phyloP scores from a whole-genome alignment of 768 basidiomycete species.

The Scleroderma bovista region DNA sequence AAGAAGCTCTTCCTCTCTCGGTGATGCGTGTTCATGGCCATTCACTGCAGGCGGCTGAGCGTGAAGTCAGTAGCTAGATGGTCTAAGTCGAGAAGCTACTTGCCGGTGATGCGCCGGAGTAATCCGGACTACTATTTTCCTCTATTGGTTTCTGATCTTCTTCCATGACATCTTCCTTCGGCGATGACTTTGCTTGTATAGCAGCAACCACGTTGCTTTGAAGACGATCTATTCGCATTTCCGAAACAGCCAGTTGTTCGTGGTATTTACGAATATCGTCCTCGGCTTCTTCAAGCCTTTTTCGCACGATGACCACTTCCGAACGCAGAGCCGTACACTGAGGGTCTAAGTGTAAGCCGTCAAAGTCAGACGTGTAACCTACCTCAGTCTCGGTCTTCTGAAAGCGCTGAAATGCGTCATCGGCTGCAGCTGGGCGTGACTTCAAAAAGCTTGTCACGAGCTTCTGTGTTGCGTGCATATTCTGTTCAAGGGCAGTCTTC shows the following conservation, averaged over 20 bases:
- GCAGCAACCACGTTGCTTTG: slow-evolving; percentile 48
- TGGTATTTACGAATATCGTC: slow-evolving; percentile 44
- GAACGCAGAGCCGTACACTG: slow-evolving; percentile 58
- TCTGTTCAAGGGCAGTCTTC: slow-evolving; percentile 45
- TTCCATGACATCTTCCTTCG: slow-evolving; percentile 28
- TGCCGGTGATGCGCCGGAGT: slow-evolving; percentile 65
- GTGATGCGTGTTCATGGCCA: slow-evolving; percentile 34
- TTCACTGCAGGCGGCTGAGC: slow-evolving; percentile 39
- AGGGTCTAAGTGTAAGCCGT: slow-evolving; percentile 5
- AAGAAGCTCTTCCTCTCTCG: slow-evolving; percentile 37
- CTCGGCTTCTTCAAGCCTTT: slow-evolving; percentile 46
- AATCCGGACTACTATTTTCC: slow-evolving; percentile 42
- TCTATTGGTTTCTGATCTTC: slow-evolving; percentile 16
- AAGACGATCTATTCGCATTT: slow-evolving; percentile 58
- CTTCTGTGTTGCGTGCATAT: slow-evolving; percentile 51
- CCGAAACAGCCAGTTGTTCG: slow-evolving; percentile 47
- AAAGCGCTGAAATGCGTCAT: slow-evolving; percentile 40
- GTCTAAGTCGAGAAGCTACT: slow-evolving; percentile 44
- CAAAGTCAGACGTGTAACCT: slow-evolving; percentile 12
- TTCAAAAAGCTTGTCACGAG: slow-evolving; percentile 54
- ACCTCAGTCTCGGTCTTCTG: slow-evolving; percentile 61
- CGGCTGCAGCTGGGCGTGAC: slow-evolving; percentile 27
- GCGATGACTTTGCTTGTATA: slow-evolving; percentile 36
- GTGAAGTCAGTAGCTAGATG: slow-evolving; percentile 30
- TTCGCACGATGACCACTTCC: slow-evolving; percentile 46